phyloP scores from a whole-genome alignment of 23 red algal species.

The Chondrus crispus region DNA sequence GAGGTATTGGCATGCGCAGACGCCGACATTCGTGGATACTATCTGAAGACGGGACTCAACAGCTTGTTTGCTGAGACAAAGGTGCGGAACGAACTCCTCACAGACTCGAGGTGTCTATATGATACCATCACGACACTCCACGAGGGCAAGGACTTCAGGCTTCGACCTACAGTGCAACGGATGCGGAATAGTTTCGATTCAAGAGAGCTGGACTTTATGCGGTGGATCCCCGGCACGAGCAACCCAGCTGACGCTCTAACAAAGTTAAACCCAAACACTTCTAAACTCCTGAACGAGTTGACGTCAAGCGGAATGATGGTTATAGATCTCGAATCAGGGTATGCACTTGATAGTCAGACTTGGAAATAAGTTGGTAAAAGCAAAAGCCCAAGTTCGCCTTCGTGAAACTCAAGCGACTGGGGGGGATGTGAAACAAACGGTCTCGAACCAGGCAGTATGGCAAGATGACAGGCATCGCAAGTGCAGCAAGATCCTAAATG shows the following conservation, averaged over 20 bases:
- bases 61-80: not conserved
- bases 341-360: too few relatives aligned
- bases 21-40: not conserved
- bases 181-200: not conserved
- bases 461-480: too few relatives aligned
- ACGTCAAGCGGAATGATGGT: too few relatives aligned
- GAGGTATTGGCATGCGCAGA: constrained; percentile 16
- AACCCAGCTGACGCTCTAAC: constrained; percentile 13
- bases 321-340: too few relatives aligned
- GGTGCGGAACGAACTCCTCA: not conserved
- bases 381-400: too few relatives aligned
- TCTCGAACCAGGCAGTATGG: too few relatives aligned
- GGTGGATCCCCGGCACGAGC: not conserved
- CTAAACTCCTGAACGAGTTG: not conserved
- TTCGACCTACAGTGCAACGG: constrained; percentile 13
- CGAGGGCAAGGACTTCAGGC: not conserved
- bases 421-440: too few relatives aligned
- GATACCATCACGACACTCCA: constrained; percentile 22
- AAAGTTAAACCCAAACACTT: not conserved
- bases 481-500: too few relatives aligned
- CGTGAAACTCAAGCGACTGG: too few relatives aligned
- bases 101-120: constrained; percentile 5
- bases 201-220: not conserved
- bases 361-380: too few relatives aligned
- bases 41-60: not conserved